Evolutionary conservation across 495 filamentous ascomycete species (phyloP), one percentile per base, ranked within the genome.

Genomic region (Neurospora terricola): DNA sequence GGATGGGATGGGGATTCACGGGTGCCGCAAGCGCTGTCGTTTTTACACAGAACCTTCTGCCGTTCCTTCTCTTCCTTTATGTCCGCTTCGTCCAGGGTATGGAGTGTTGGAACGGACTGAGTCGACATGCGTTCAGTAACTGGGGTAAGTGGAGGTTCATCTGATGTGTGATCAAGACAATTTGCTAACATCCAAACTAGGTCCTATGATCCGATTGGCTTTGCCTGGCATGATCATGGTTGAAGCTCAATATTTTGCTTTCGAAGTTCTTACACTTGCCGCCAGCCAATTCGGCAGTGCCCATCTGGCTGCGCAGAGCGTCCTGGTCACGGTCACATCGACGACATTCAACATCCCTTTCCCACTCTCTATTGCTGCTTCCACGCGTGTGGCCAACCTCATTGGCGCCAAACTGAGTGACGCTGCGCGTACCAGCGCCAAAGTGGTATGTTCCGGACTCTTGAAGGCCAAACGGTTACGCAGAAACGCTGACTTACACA

Each of bases 21-120:
- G 94, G 94, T 48, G 93, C 94, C 4, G 94, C 94, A 0, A 91
- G 93, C 69, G 93, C 94, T 4, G 92, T 97, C 34, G 89, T 88
- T 27, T 88, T 96, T 54, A 94, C 91, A 0, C 91, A 97, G 76
- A 93, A 85, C 76, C 85, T 96, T n/a, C 88, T 97, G 75, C 92
- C 94, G 0, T 70, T 94, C 16, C 81, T 91, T 38, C 85, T 97
- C 11, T 87, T 94, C 69, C 78, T 91, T 37, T 97, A 97, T 78
- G 86, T 94, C 27, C 83, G 88, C 14, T 94, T 94, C 75, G 79
- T 97, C 68, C 83, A 87, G 30, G 94, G 94, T 2, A 90, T 85
- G 54, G 87, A 94, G 73, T 94, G 94, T 82, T 98, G 94, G 94
- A 91, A 91, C 74, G 94, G 94, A 1, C 89, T 97, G 73, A 90